Evolutionary conservation across 805 yeast genomes (phyloP), one percentile per base, ranked within the genome.

Genomic region (Priceomyces haplophilus): DNA sequence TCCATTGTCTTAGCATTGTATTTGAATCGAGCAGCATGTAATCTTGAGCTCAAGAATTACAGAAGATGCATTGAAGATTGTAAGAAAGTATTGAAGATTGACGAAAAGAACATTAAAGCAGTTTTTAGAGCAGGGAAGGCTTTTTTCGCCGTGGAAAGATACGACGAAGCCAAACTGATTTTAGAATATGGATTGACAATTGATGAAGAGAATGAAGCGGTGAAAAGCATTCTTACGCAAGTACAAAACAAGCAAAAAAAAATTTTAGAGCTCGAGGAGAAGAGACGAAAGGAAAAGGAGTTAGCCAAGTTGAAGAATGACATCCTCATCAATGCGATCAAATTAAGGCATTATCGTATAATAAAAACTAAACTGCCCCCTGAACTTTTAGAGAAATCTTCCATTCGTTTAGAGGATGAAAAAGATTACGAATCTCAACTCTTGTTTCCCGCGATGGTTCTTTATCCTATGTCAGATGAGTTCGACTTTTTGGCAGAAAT

Each of bases 11-110:
- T 79, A 3, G 80, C 91, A 0, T 70, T 93, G 37, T 82, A 74
- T 49, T 67, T 83, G 42, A 93, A 93, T 61, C 75, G 96, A 46
- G 96, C 98, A 1, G 97, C 96, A 1, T 86, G 97, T 63, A 88
- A 91, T 54, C 69, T 93, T 49, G 95, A 86, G 56, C 67, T 93
- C 52, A 76, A 82, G 53, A 93, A 93, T 64, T 91, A 82, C 62
- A 78, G 98, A 65, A 71, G 80, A 42, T 87, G 96, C 57, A 83
- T 93, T 49, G 85, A 84, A 49, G 97, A 91, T 61, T 87, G 96
- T 59, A 82, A 82, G 50, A 75, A 73, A 38, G 88, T 88, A 4
- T 65, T 93, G 48, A 58, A 67, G 38, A 54, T 76, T 2, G 88
- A 88, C 53, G 85, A 87, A 2, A 72, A 69, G 46, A 88, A 84